phyloP scores from a whole-genome alignment of 2,329 filamentous ascomycete species.

The Neophaeococcomyces aloes region DNA sequence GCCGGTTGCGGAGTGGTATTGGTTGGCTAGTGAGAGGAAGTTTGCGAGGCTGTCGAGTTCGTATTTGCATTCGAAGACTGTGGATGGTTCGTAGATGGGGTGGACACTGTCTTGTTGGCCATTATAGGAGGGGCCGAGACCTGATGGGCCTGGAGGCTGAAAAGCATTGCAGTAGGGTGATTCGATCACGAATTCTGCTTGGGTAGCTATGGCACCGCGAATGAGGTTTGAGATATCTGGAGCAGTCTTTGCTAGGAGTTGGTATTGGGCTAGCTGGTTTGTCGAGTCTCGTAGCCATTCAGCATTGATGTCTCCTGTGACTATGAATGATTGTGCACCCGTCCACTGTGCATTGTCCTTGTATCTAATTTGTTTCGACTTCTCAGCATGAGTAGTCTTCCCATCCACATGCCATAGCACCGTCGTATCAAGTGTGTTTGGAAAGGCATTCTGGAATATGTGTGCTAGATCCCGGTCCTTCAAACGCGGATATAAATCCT shows the following conservation, averaged over 20 bases:
- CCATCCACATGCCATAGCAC: slow-evolving; percentile 74
- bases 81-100: slow-evolving; percentile 69
- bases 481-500: slow-evolving; percentile 68
- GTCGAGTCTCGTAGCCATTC: slow-evolving; percentile 85
- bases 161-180: slow-evolving; percentile 98
- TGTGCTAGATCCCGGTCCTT: slow-evolving; percentile 78
- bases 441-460: slow-evolving; percentile 90
- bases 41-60: slow-evolving; percentile 91
- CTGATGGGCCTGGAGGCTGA: slow-evolving; percentile 79
- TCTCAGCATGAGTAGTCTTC: slow-evolving; percentile 27
- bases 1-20: slow-evolving; percentile 71
- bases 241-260: slow-evolving; percentile 72
- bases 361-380: slow-evolving; percentile 35
- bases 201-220: slow-evolving; percentile 88
- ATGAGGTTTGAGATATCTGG: slow-evolving; percentile 67
- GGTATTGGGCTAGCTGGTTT: slow-evolving; percentile 87
- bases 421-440: slow-evolving; percentile 82
- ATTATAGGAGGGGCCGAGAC: slow-evolving; percentile 60
- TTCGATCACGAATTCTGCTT: slow-evolving; percentile 86
- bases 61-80: slow-evolving; percentile 98
- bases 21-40: slow-evolving; percentile 75
- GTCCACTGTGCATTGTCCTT: slow-evolving; percentile 57
- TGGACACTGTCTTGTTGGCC: slow-evolving; percentile 78
- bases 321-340: slow-evolving; percentile 82
- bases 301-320: slow-evolving; percentile 84